Conservation (phyloP, 1,139 yeast genomes). For the Candida albicans region DNA sequence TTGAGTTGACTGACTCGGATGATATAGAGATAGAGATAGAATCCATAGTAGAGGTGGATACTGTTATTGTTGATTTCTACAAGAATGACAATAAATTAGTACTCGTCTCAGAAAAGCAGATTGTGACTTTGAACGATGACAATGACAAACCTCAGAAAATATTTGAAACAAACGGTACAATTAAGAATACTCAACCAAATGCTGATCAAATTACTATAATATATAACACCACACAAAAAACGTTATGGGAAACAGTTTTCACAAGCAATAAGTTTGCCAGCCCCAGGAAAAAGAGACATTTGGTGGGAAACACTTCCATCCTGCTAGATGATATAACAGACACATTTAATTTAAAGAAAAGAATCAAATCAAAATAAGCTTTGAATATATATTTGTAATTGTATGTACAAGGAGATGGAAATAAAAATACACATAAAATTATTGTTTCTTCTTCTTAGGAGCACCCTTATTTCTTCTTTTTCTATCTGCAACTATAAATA, state of each 20-base stretch:
- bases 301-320: conserved; percentile 8
- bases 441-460: conserved; percentile 64
- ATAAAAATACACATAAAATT: conserved; percentile 2
- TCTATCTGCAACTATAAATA: conserved; percentile 63
- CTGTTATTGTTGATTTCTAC: not conserved
- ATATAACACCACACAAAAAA: conserved; percentile 2
- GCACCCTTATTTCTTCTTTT: conserved; percentile 93
- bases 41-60: not conserved
- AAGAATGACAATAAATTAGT: not conserved
- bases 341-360: conserved; percentile 26
- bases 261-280: not conserved
- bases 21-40: not conserved
- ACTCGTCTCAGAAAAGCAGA: not conserved
- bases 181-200: not conserved
- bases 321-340: conserved; percentile 31
- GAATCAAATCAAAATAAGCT: conserved; percentile 14
- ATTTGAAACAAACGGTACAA: conserved; percentile 1
- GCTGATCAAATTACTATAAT: not conserved
- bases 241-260: not conserved
- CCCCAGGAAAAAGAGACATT: conserved; percentile 3
- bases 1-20: not conserved
- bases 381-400: conserved; percentile 2
- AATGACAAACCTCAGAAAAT: conserved; percentile 1
- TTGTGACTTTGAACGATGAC: not conserved
- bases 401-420: conserved; percentile 6